Base-by-base conservation (phyloP, 176 grass and related monocot genomes). In the Triticum urartu region DNA sequence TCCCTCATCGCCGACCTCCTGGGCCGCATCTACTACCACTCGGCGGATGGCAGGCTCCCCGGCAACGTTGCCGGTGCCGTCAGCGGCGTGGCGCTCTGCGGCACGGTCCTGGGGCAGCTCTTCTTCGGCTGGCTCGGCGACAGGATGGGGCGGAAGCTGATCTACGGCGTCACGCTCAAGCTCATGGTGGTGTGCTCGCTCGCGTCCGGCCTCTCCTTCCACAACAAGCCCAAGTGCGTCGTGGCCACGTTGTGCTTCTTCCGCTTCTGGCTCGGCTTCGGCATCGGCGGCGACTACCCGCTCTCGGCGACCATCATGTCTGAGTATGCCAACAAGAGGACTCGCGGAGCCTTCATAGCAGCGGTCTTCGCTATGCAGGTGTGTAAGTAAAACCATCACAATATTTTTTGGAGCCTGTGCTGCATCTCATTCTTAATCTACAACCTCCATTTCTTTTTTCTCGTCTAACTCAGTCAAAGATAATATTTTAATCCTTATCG, bases 81-180 rank as follows among this genome's bases (percentile, higher is more conserved):
- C 20, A n/a, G 68, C 9, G 68, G 18, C 9, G 68, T 71, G 34
- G 68, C 68, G 4, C 35, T 71, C 18, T 71, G 68, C 4, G 68
- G 35, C 20, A 71, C 68, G 1, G 17, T 71, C 35, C 34, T 71
- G 35, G 68, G 68, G 52, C 92, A 94, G 39, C 86, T 97, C 64
- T 97, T 97, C 86, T 97, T 97, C 26, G 94, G 94, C 80, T 97
- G 94, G 94, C 94, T 97, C 70, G 94, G 92, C 56, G 94, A 97
- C 59, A 97, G 91, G 92, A 54, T 54, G 50, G 15, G 68, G 33
- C 67, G 67, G 8, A 70, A 70, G 67, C 33, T 34, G 20, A 39
- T 70, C 67, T 70, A 70, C 3, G 67, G 33, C 8, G 68, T 71
- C 4, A 71, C 35, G 68, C 67, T 70, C 34, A 70, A 71, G 35